A percentile compares a stretch with the other conserved stretches of the same genome.
Conservation (phyloP, 352 stramenopile species). For the Salisapilia sapeloensis region DNA sequence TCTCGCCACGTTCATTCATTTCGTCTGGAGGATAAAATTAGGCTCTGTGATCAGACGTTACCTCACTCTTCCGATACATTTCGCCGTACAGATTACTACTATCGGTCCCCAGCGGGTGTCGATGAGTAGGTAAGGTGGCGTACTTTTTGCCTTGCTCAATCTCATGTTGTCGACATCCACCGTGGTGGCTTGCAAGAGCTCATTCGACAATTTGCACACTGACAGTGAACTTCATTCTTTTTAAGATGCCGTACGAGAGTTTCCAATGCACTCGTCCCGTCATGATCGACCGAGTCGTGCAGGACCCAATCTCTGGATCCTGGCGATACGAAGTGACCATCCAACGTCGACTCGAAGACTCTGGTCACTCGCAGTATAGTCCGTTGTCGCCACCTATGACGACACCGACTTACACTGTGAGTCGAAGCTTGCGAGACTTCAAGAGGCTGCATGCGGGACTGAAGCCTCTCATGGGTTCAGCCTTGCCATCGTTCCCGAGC, state of each 20-base stretch:
- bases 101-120: too few relatives aligned
- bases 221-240: too few relatives aligned
- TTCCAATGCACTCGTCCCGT: conserved; percentile 38
- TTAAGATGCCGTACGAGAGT: conserved; percentile 55
- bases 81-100: too few relatives aligned
- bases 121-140: too few relatives aligned
- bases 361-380: neutral
- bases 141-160: too few relatives aligned
- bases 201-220: too few relatives aligned
- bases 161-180: too few relatives aligned
- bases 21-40: too few relatives aligned
- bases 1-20: too few relatives aligned
- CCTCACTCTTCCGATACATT: too few relatives aligned
- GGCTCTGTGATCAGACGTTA: too few relatives aligned
- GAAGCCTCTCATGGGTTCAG: conserved; percentile 16
- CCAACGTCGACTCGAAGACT: conserved; percentile 16
- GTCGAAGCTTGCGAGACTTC: conserved; percentile 50
- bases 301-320: conserved; percentile 24
- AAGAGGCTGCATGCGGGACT: conserved; percentile 41
- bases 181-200: too few relatives aligned
- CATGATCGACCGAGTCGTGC: conserved; percentile 46
- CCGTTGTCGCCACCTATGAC: neutral
- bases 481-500: conserved; percentile 23
- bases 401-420: conserved; percentile 27
- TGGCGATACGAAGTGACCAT: conserved; percentile 59